Base-by-base conservation (phyloP, 805 yeast species). In the Komagataella mondaviorum region DNA sequence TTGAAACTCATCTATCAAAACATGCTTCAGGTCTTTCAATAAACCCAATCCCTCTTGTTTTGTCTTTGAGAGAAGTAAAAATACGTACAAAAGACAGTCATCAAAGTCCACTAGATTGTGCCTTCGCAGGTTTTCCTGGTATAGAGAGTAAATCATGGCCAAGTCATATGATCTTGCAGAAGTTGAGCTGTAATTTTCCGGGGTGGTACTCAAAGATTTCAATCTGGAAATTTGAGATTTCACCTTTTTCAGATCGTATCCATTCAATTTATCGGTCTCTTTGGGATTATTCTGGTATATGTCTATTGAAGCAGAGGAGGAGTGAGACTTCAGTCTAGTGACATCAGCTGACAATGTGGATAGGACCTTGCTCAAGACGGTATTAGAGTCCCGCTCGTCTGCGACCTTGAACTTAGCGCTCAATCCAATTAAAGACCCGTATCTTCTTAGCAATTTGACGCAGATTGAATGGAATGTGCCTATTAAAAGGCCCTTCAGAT, bases 401-500 rank as follows among this genome's bases (percentile, higher is more conserved):
- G 87, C 83, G 24, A 88, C 77, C 49, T 72, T 71, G 63, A 71
- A 78, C 0, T 62, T 61, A 53, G 54, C 54, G 23, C 55, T 60
- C 22, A 75, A 59, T 1, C 80, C 83, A 3, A 81, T 65, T 18
- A 60, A 57, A 14, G 62, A 52, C 3, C 93, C 91, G 63, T 77
- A 76, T 20, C 68, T 69, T 53, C 73, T 70, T 24, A 89, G 63
- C 36, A 85, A 70, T 47, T 80, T 65, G 53, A 74, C 73, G 60
- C 96, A 88, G 14, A 91, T 74, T 49, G 95, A 79, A 63, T 91
- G 99, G 63, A 91, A 91, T 0, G 98, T 93, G 1, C 97, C 98
- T 39, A 90, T 78, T 52, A 82, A 65, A 18, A 91, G 63, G 14
- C 39, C 39, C 14, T 30, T 30, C 8, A 30, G 39, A 30, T 30